Evolutionary conservation across 139 green algal genomes (phyloP), one percentile per base, ranked within the genome.

Genomic region (Tetraselmis striata): DNA sequence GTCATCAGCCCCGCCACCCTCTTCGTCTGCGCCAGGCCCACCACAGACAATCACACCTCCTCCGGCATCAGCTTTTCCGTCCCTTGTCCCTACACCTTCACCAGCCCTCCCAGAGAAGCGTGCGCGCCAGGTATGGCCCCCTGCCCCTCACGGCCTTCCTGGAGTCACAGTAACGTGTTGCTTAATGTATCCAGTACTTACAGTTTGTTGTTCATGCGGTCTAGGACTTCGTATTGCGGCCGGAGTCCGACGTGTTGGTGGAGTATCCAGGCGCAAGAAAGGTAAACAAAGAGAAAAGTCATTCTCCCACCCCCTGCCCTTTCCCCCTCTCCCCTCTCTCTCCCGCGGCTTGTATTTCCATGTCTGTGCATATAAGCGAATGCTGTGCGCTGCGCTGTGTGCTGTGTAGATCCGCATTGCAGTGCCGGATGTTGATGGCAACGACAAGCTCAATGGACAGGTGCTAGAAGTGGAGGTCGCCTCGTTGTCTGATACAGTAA

Each of bases 381-480:
- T n/a, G n/a, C n/a, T n/a, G n/a, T n/a, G n/a, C n/a, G n/a, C n/a
- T n/a, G n/a, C n/a, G n/a, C n/a, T n/a, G n/a, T n/a, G n/a, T n/a
- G n/a, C n/a, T n/a, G n/a, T n/a, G 45, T 18, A 67, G 45, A 18
- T 67, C 11, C 45, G 45, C 45, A 67, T 67, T 96, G 58, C 85
- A 90, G 86, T 94, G 89, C 74, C 93, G 22, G 87, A 90, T 28
- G 82, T 93, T 77, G 87, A 93, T 28, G 93, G 91, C 77, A 90
- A 84, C 79, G 90, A 93, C 11, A 88, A 90, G 82, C 87, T 97
- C 1, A 89, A 90, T 29, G 93, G 94, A 1, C 93, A 95, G 86
- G 32, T 96, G 84, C 83, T 97, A 82, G 88, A 93, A 59, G 90
- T 96, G 85, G 90, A 96, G 85, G 88, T 96, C 59, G 84, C 84